Evolutionary conservation across 306 rosid species (phyloP), one percentile per base, ranked within the genome.

Genomic region (Arachis stenosperma): DNA sequence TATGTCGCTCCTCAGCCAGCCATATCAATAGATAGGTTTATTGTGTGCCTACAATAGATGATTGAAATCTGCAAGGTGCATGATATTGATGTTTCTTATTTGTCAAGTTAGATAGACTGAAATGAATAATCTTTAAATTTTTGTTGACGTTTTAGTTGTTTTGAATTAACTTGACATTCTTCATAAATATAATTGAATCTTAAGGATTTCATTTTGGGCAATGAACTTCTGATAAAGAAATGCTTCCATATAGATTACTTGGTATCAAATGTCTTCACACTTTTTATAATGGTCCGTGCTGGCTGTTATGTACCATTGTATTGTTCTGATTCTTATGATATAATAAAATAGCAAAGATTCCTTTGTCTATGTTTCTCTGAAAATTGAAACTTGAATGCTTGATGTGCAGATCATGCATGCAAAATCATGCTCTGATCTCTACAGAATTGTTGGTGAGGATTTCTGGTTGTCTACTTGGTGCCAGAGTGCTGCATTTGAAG

Each of bases 381-480:
- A 62, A 69, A 61, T 41, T 7, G 27, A 84, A 39, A 50, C 65
- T 79, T 66, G 30, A 51, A 69, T 53, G 63, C 72, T 75, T 56
- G 54, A 47, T 39, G 15, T 84, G 86, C 94, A 94, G 98, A 80
- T 94, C 77, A 69, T 82, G 89, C 73, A 73, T 67, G 96, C 92
- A 78, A 91, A 86, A 79, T 89, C 98, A 36, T 91, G 97, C 81
- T 79, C 90, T 78, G 98, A 94, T 82, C 92, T 94, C 67, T 84
- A 89, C 72, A 80, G 71, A 61, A 80, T 75, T 79, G 87, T 94
- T 53, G 98, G 97, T 27, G 95, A 91, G 86, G 97, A 91, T 81
- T 94, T 94, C 80, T 91, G 98, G 98, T 68, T 89, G 79, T 87
- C 96, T 74, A 91, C 96, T 39, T 85, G 97, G 97, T 94, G 98